These are phyloP conservation scores for Coemansia asiatica DNA, from an alignment of 192 early-diverging fungal species.

Conservation along the genomic window DNA sequence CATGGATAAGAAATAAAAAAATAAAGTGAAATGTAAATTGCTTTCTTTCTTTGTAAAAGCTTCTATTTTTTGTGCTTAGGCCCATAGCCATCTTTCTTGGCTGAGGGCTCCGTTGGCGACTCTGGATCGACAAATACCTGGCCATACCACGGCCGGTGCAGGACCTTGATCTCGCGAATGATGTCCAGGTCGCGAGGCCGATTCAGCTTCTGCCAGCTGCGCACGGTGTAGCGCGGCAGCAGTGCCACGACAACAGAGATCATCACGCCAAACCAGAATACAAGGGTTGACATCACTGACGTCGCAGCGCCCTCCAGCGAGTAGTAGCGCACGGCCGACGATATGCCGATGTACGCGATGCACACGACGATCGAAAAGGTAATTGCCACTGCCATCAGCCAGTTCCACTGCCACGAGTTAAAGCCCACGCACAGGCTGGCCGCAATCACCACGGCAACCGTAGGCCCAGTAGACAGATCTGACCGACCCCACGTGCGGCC, in stretches of 20 bases:
- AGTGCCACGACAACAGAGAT: conserved; percentile 70
- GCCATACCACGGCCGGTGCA: conserved; percentile 56
- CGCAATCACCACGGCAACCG: conserved; percentile 73
- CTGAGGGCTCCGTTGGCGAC: conserved; percentile 5
- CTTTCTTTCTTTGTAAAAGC: too few relatives aligned
- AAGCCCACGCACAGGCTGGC: conserved; percentile 79
- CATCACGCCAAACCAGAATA: conserved; percentile 75
- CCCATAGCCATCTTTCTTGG: neutral
- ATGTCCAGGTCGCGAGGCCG: conserved; percentile 67
- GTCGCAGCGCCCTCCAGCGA: conserved; percentile 70
- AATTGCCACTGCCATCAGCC: conserved; percentile 67
- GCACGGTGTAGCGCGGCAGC: conserved; percentile 66
- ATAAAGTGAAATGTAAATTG: too few relatives aligned
- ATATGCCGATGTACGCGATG: conserved; percentile 66
- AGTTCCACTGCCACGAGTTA: conserved; percentile 86
- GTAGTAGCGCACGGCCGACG: conserved; percentile 59
- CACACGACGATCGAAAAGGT: conserved; percentile 66
- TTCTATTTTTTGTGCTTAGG: neutral
- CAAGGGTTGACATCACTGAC: conserved; percentile 61
- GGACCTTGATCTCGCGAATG: conserved; percentile 59
- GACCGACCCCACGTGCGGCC: conserved; percentile 61
- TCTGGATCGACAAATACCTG: conserved; percentile 54
- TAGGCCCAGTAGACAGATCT: conserved; percentile 79
- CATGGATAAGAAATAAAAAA: too few relatives aligned
- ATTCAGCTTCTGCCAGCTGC: conserved; percentile 67